Percentiles rank a stretch among this genome's conserved stretches.
phyloP scores from a whole-genome alignment of 2,329 filamentous ascomycete species.

The Pseudogymnoascus sp. region DNA sequence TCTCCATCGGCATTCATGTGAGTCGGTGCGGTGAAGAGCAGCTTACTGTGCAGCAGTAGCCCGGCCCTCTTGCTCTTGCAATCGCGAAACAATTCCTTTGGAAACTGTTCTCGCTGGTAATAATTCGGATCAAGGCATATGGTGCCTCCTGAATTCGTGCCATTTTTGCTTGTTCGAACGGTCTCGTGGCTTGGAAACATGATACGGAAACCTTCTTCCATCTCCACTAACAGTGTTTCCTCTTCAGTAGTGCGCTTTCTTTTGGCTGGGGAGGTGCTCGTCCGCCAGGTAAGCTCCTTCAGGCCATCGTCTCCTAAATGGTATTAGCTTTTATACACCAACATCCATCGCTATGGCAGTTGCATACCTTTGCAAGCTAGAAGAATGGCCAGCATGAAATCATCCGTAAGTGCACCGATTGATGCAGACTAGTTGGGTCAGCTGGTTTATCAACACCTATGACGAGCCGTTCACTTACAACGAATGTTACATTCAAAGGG shows the following conservation, averaged over 20 bases:
- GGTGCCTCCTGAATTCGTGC: conserved; percentile 62
- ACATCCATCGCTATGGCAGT: not conserved
- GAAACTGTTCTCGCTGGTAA: conserved; percentile 65
- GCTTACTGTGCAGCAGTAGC: conserved; percentile 82
- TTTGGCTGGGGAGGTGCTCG: conserved; percentile 15
- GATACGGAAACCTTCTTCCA: conserved; percentile 52
- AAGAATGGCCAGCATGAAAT: conserved; percentile 54
- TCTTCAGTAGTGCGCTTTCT: conserved; percentile 14
- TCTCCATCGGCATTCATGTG: conserved; percentile 19
- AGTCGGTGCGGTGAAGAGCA: conserved; percentile 42
- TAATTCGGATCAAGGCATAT: conserved; percentile 69
- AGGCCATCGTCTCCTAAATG: conserved; percentile 37
- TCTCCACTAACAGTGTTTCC: conserved; percentile 17
- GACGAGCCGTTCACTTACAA: conserved; percentile 39
- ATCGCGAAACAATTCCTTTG: conserved; percentile 62
- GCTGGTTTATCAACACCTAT: not conserved
- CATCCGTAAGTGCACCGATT: conserved; percentile 63
- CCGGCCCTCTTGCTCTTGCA: conserved; percentile 62
- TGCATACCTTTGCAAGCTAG: conserved; percentile 45
- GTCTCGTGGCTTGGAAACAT: conserved; percentile 75
- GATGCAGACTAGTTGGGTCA: conserved; percentile 58
- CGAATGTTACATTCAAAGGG: conserved; percentile 61
- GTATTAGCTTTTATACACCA: conserved; percentile 4
- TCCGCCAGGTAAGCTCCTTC: conserved; percentile 34
- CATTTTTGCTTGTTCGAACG: conserved; percentile 55